Conservation (phyloP, 768 basidiomycete genomes). For the Lentinula edodes region DNA sequence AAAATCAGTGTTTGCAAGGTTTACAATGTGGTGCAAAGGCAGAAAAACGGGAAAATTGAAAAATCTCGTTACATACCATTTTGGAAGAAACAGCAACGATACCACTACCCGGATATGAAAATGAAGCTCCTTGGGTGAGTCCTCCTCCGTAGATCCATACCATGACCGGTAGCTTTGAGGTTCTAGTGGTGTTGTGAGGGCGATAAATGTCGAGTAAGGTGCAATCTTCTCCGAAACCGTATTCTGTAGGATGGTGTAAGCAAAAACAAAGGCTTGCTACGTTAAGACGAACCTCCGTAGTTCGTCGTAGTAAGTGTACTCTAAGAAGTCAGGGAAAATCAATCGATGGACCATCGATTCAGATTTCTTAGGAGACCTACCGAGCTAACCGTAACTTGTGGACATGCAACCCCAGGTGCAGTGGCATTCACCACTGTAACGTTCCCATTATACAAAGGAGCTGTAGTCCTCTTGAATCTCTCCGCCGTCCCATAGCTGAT, state of each 20-base stretch:
- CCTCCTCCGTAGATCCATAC: neutral
- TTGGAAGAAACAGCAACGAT: neutral
- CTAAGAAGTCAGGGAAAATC: neutral
- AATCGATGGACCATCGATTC: too few relatives aligned
- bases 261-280: neutral
- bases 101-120: neutral
- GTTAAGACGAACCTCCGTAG: neutral
- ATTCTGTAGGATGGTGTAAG: neutral
- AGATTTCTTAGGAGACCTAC: neutral
- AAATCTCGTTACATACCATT: neutral
- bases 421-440: neutral
- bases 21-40: too few relatives aligned
- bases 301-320: neutral
- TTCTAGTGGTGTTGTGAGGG: slow-evolving; percentile 20
- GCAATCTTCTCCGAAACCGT: slow-evolving; percentile 28
- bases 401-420: neutral
- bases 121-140: slow-evolving; percentile 6
- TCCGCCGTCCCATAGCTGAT: neutral
- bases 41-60: neutral
- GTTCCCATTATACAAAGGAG: neutral
- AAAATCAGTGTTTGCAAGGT: neutral
- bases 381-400: neutral
- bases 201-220: slow-evolving; percentile 35
- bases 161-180: neutral
- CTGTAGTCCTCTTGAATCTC: neutral